These are phyloP conservation scores for Plasmodium reichenowi DNA, from an alignment of 169 alveolate species.

Conservation along the genomic window DNA sequence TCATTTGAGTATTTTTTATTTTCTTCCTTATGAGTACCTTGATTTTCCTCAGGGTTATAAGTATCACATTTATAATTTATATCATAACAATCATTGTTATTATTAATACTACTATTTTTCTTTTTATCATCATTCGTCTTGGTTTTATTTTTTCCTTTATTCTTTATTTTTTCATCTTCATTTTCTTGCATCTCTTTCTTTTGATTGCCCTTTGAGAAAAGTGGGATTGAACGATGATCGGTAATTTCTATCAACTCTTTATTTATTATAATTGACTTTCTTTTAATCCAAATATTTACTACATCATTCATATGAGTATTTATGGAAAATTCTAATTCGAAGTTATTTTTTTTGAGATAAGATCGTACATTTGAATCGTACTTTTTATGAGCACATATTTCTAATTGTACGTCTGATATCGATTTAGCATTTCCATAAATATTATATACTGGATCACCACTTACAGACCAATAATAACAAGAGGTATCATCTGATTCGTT, in stretches of 20 bases:
- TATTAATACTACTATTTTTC: background rate
- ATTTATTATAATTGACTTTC: conserved; percentile 74
- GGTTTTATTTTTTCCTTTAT: conserved; percentile 6
- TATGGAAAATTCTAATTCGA: conserved; percentile 53
- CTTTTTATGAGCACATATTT: conserved; percentile 51
- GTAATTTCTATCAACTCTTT: conserved; percentile 44
- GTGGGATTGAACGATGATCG: background rate
- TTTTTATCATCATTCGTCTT: background rate
- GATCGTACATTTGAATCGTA: conserved; percentile 23
- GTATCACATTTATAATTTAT: too few relatives aligned
- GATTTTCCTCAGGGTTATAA: too few relatives aligned
- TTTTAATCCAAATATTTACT: conserved; percentile 72
- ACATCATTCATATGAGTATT: conserved; percentile 40
- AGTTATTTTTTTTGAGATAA: conserved; percentile 63
- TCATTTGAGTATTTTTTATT: conserved; percentile 5
- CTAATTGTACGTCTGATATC: conserved; percentile 71
- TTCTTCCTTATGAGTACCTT: too few relatives aligned
- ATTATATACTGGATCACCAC: conserved; percentile 76
- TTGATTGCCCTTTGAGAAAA: background rate
- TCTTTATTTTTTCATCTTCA: conserved; percentile 9
- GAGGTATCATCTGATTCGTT: background rate
- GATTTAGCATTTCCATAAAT: conserved; percentile 74
- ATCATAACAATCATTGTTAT: background rate
- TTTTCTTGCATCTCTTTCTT: background rate
- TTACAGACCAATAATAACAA: conserved; percentile 46